phyloP scores from a whole-genome alignment of 306 rosid species.

The Hippophae rhamnoides region DNA sequence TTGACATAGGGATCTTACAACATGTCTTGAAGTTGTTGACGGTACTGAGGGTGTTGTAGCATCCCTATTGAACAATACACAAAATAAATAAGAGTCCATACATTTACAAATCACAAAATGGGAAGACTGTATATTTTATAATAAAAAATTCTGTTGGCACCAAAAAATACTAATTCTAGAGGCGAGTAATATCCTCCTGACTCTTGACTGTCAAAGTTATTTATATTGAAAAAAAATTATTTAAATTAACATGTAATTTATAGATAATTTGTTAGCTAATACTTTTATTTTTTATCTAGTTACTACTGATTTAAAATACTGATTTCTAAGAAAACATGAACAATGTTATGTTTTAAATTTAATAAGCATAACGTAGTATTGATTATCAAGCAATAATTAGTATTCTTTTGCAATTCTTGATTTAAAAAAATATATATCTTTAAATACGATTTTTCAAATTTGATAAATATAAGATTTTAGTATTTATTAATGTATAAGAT shows the following conservation, averaged over 20 bases:
- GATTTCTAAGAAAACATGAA: too few species aligned
- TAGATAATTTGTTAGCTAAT: too few species aligned
- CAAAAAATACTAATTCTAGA: background rate
- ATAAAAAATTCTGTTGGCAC: background rate
- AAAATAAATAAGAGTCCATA: background rate
- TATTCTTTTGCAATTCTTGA: too few species aligned
- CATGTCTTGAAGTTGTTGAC: slow-evolving; percentile 95
- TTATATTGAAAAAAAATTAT: background rate
- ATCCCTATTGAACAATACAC: slow-evolving; percentile 52
- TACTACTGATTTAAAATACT: too few species aligned
- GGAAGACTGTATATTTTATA: background rate
- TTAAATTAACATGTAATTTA: background rate
- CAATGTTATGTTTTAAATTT: too few species aligned
- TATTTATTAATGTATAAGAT: too few species aligned
- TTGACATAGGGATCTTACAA: slow-evolving; percentile 45
- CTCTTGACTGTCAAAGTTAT: background rate
- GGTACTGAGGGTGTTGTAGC: slow-evolving; percentile 89
- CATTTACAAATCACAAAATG: background rate
- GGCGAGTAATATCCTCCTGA: background rate
- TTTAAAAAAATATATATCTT: too few species aligned
- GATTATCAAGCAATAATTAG: too few species aligned
- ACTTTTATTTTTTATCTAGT: too few species aligned
- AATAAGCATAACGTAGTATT: too few species aligned
- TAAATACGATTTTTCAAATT: too few species aligned
- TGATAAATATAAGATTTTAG: too few species aligned